Conservation (phyloP, 2,329 filamentous ascomycete genomes). For the Fusarium incarnatum region DNA sequence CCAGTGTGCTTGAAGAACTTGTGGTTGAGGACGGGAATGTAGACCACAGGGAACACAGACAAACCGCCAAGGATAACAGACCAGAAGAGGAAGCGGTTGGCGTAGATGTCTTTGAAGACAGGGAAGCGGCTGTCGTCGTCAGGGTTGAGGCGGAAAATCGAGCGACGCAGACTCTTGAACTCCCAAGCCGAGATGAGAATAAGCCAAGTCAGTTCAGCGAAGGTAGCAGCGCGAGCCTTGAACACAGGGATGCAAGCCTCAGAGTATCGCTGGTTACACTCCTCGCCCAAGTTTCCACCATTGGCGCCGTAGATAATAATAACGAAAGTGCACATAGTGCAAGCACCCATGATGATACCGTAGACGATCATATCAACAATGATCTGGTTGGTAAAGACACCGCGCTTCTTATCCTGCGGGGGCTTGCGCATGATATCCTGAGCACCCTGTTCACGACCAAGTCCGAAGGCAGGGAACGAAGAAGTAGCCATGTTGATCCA, state of each 20-base stretch:
- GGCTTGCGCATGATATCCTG: constrained; percentile 83
- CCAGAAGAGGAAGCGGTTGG: constrained; percentile 78
- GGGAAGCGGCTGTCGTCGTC: constrained; percentile 63
- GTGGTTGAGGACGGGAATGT: constrained; percentile 77
- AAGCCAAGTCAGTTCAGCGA: constrained; percentile 78
- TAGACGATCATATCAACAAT: constrained; percentile 84
- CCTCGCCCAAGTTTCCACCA: constrained; percentile 64
- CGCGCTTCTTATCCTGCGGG: constrained; percentile 74
- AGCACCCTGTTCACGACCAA: constrained; percentile 81
- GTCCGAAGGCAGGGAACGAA: constrained; percentile 86
- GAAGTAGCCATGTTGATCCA: constrained; percentile 97
- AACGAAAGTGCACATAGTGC: constrained; percentile 74
- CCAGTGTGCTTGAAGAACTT: constrained; percentile 78
- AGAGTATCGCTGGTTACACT: constrained; percentile 72
- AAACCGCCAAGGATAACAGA: constrained; percentile 69
- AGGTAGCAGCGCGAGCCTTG: constrained; percentile 77
- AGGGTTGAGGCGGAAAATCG: constrained; percentile 75
- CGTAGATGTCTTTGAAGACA: constrained; percentile 72
- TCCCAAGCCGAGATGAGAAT: constrained; percentile 83
- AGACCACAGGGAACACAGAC: constrained; percentile 75
- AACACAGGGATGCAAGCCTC: constrained; percentile 71
- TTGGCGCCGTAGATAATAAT: constrained; percentile 71
- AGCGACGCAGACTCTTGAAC: constrained; percentile 78
- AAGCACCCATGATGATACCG: constrained; percentile 79
- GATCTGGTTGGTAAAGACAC: constrained; percentile 83